phyloP scores from a whole-genome alignment of 805 yeast species.

The Jamesozyma hellenica region DNA sequence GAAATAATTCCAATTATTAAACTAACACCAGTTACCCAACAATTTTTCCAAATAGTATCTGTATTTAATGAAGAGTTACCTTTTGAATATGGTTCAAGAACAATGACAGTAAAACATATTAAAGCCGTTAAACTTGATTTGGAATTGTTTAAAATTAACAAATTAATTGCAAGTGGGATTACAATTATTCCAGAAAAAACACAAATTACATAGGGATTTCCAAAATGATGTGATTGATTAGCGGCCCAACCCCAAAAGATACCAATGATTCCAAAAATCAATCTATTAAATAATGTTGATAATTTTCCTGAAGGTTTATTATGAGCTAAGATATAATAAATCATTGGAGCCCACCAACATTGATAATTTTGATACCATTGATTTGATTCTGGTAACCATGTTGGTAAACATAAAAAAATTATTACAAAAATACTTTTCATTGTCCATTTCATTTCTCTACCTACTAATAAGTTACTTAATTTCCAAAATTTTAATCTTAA shows the following conservation, averaged over 20 bases:
- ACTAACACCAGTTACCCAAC: conserved; percentile 35
- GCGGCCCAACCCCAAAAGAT: conserved; percentile 42
- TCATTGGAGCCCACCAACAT: conserved; percentile 36
- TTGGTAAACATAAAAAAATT: conserved; percentile 34
- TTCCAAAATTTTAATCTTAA: conserved; percentile 34
- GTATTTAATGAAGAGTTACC: conserved; percentile 11
- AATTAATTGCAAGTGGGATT: conserved; percentile 27
- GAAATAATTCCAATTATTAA: conserved; percentile 32
- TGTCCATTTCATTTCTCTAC: conserved; percentile 36
- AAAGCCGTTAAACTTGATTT: conserved; percentile 36
- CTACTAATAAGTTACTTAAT: conserved; percentile 26
- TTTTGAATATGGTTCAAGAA: conserved; percentile 27
- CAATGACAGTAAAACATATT: conserved; percentile 33
- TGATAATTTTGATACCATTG: conserved; percentile 36
- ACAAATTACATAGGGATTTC: conserved; percentile 33
- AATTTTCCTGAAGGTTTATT: conserved; percentile 35
- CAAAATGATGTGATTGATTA: conserved; percentile 30
- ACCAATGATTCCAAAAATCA: conserved; percentile 31
- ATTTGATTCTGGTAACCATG: conserved; percentile 33
- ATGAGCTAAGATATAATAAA: conserved; percentile 32
- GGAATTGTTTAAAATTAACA: conserved; percentile 32
- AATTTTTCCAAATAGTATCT: conserved; percentile 27
- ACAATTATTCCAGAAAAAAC: conserved; percentile 33
- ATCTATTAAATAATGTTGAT: conserved; percentile 26
- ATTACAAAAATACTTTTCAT: conserved; percentile 32